These are phyloP conservation scores for Pleurotus eryngii DNA, from an alignment of 768 basidiomycete genomes.

Conservation along the genomic window DNA sequence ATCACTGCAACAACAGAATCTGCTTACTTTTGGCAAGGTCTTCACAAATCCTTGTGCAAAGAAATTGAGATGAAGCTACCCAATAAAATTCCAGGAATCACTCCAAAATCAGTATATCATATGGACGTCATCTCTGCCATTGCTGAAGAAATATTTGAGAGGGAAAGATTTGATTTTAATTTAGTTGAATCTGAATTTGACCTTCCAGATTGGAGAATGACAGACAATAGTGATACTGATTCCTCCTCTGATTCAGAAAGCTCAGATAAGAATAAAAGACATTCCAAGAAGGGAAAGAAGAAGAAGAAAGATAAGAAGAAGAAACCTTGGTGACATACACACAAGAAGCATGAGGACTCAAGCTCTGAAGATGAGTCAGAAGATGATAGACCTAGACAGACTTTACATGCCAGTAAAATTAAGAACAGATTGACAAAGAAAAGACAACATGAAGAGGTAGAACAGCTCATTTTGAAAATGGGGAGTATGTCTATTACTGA, in stretches of 20 bases:
- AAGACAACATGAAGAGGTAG: slow-evolving; percentile 1
- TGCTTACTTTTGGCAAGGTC: slow-evolving; percentile 14
- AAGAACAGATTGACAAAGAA: background rate
- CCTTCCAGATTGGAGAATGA: slow-evolving; percentile 2
- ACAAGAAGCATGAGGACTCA: background rate
- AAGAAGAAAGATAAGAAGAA: background rate
- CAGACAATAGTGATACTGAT: background rate
- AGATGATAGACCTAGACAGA: background rate
- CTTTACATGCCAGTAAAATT: background rate
- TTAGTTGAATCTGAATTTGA: slow-evolving; percentile 10
- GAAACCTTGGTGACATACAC: background rate
- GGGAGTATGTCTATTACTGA: slow-evolving; percentile 5
- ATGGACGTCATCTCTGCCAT: background rate
- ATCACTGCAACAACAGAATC: slow-evolving; percentile 4
- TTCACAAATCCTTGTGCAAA: background rate
- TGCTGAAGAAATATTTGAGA: slow-evolving; percentile 2
- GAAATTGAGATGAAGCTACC: slow-evolving; percentile 2
- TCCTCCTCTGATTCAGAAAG: background rate
- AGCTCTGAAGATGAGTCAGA: slow-evolving; percentile 2
- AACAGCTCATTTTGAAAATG: slow-evolving; percentile 5
- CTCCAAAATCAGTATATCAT: background rate
- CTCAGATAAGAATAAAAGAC: background rate
- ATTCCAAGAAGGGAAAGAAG: background rate
- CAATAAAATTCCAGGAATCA: background rate
- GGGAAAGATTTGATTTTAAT: slow-evolving; percentile 8